phyloP scores from a whole-genome alignment of 768 basidiomycete genomes.

The Trametopsis cervina region DNA sequence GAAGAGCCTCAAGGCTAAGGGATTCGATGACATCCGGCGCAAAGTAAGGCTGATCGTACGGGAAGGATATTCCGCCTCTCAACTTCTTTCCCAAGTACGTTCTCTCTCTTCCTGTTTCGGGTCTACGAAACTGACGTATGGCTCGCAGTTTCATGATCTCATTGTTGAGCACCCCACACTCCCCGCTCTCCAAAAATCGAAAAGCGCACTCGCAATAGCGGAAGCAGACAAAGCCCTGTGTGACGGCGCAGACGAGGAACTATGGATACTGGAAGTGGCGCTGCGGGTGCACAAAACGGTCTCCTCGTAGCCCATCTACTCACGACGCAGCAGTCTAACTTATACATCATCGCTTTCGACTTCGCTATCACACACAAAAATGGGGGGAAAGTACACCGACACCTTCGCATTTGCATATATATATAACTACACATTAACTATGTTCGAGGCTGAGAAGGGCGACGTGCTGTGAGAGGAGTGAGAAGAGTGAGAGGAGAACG shows the following conservation, averaged over 20 bases:
- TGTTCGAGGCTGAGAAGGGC: not conserved
- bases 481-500: not conserved
- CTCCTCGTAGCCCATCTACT: no score
- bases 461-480: not conserved
- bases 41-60: conserved; percentile 74
- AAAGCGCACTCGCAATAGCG: conserved; percentile 77
- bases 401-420: not conserved
- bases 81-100: conserved; percentile 80
- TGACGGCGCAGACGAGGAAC: conserved; percentile 95
- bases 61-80: conserved; percentile 90
- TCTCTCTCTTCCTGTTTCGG: conserved; percentile 15
- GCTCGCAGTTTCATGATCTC: conserved; percentile 77
- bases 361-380: no score
- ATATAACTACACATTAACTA: not conserved
- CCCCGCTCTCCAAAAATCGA: conserved; percentile 72
- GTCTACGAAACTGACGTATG: conserved; percentile 9
- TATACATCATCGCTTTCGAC: no score
- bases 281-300: conserved; percentile 66
- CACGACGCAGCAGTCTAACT: no score
- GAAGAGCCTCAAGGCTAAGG: conserved; percentile 19
- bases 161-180: conserved; percentile 79
- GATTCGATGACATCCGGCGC: conserved; percentile 56
- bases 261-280: conserved; percentile 91
- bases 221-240: conserved; percentile 95
- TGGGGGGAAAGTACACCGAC: not conserved